Conservation (phyloP, 108 stramenopile genomes). For the Aurantiochytrium sp. region DNA sequence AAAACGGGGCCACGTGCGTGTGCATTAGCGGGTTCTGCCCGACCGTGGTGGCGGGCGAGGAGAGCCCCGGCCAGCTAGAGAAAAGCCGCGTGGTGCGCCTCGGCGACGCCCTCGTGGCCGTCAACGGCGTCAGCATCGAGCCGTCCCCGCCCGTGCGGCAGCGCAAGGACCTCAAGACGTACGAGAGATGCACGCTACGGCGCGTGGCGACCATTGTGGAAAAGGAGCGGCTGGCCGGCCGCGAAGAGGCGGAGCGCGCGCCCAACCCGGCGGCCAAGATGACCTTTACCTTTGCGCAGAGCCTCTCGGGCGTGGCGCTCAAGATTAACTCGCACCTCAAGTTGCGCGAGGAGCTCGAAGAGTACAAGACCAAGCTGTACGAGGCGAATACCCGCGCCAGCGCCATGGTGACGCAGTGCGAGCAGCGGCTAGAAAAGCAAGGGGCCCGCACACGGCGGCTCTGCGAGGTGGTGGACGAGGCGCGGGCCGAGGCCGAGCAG, state of each 20-base stretch:
- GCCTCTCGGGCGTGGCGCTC: not conserved
- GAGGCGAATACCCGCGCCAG: conserved; percentile 12
- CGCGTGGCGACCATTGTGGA: not conserved
- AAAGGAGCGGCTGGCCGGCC: not conserved
- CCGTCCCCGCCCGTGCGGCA: not conserved
- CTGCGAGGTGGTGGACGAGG: not conserved
- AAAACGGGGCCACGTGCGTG: not conserved
- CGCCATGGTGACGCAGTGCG: not conserved
- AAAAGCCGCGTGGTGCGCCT: not conserved
- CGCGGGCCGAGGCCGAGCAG: not conserved
- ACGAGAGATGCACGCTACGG: not conserved
- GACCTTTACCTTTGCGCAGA: not conserved
- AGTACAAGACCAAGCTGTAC: conserved; percentile 11
- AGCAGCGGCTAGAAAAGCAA: conserved; percentile 2
- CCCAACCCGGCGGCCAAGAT: not conserved
- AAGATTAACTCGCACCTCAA: not conserved
- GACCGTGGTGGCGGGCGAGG: conserved; percentile 12
- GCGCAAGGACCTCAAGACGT: not conserved
- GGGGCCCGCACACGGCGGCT: not conserved
- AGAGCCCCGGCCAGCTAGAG: not conserved
- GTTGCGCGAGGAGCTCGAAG: not conserved
- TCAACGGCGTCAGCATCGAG: not conserved
- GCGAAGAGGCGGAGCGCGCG: not conserved
- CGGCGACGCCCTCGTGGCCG: conserved; percentile 16
- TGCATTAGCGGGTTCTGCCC: conserved; percentile 9